These are phyloP conservation scores for Pyrenochaeta sp. DNA, from an alignment of 2,329 filamentous ascomycete species.

Conservation along the genomic window DNA sequence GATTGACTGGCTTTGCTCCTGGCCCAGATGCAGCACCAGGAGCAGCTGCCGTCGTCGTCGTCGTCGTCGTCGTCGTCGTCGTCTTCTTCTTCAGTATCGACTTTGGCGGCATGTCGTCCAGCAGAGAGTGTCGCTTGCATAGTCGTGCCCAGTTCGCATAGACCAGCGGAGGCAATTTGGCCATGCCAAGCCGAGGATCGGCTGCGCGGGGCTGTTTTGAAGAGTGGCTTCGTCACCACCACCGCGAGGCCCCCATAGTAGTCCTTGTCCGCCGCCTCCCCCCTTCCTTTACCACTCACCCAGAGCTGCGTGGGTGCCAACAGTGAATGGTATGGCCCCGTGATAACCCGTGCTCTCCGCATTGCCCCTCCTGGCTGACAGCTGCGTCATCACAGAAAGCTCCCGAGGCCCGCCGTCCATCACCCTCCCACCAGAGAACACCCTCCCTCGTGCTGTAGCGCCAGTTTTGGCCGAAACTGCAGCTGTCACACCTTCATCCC, in stretches of 20 bases:
- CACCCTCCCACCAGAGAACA: slow-evolving; percentile 4
- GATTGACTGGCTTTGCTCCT: slow-evolving; percentile 41
- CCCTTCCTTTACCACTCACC: slow-evolving; percentile 13
- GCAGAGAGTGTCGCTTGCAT: too few relatives aligned
- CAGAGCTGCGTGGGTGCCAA: slow-evolving; percentile 17
- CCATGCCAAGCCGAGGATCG: slow-evolving; percentile 17
- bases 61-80: slow-evolving; percentile 26
- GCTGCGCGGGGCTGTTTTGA: slow-evolving; percentile 26
- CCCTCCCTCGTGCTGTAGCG: slow-evolving; percentile 7
- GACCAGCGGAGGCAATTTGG: slow-evolving; percentile 8
- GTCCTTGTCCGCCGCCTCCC: slow-evolving; percentile 14
- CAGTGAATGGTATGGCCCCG: slow-evolving; percentile 11
- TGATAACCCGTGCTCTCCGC: slow-evolving; percentile 16
- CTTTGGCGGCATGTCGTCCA: slow-evolving; percentile 52
- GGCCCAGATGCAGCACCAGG: too few relatives aligned
- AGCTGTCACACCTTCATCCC: slow-evolving; percentile 13
- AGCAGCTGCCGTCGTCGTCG: slow-evolving; percentile 30
- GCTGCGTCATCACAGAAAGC: slow-evolving; percentile 17
- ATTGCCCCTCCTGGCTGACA: slow-evolving; percentile 21
- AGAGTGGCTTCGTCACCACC: slow-evolving; percentile 24
- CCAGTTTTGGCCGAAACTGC: slow-evolving; percentile 18
- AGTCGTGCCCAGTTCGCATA: too few relatives aligned
- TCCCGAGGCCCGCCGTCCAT: slow-evolving; percentile 19
- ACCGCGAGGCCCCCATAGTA: slow-evolving; percentile 17
- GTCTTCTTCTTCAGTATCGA: slow-evolving; percentile 56